phyloP scores from a whole-genome alignment of 257 asterid genomes.

The Henckelia pumila region DNA sequence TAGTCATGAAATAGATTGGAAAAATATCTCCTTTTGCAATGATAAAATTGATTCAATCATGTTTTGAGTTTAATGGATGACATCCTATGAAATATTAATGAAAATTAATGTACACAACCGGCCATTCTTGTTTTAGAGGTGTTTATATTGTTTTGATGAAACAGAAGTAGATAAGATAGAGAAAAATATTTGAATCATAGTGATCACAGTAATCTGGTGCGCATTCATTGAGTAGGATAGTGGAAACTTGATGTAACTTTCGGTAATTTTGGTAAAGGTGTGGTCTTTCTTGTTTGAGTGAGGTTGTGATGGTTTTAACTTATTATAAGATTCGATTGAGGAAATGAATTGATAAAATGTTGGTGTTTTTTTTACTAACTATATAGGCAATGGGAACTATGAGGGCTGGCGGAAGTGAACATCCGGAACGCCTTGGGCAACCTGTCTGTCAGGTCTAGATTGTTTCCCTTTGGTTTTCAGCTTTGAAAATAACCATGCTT shows the following conservation, averaged over 20 bases:
- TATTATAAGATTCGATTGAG: conserved; percentile 16
- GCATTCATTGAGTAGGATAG: conserved; percentile 21
- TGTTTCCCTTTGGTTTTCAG: conserved; percentile 2
- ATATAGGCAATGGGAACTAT: conserved; percentile 47
- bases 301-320: conserved; percentile 14
- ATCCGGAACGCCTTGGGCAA: conserved; percentile 67
- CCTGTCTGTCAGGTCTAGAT: conserved; percentile 60
- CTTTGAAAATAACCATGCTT: conserved; percentile 5
- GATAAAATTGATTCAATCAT: conserved; percentile 25
- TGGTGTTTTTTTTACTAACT: conserved; percentile 18
- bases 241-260: conserved; percentile 9
- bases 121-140: conserved; percentile 20
- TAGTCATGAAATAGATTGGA: conserved; percentile 14
- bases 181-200: not conserved
- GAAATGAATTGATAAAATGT: conserved; percentile 19
- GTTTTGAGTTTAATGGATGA: conserved; percentile 20
- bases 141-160: conserved; percentile 6
- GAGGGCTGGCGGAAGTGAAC: conserved; percentile 47
- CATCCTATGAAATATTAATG: conserved; percentile 27
- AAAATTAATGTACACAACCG: conserved; percentile 12
- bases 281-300: conserved; percentile 19
- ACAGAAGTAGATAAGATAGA: not conserved
- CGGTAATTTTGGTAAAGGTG: conserved; percentile 20
- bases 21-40: conserved; percentile 16
- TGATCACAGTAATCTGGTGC: conserved; percentile 6